Conservation (phyloP, 192 early-diverging fungal species). For the Gryganskiella cystojenkinii region DNA sequence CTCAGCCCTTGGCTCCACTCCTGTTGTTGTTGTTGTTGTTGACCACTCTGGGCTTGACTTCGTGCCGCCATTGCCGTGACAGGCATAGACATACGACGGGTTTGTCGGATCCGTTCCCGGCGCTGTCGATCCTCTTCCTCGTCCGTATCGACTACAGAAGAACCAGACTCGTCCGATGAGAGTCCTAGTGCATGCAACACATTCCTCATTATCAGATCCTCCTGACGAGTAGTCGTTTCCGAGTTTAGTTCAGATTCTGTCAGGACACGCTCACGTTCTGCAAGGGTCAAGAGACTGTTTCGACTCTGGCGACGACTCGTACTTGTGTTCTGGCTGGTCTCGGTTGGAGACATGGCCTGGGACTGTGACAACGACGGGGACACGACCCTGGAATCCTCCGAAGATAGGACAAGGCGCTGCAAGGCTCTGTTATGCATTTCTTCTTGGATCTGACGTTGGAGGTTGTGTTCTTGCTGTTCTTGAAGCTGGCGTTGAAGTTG, state of each 20-base stretch:
- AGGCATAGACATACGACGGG: too few species aligned
- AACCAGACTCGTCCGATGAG: too few species aligned
- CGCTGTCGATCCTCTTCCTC: background rate
- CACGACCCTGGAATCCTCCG: background rate
- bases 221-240: too few species aligned
- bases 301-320: background rate
- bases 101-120: background rate
- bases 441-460: background rate
- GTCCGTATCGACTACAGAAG: background rate
- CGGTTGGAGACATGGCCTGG: background rate
- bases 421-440: conserved; percentile 16
- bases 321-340: background rate
- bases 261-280: background rate
- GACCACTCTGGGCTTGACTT: background rate
- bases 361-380: background rate
- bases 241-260: too few species aligned
- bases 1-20: background rate
- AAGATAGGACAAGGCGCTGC: conserved; percentile 17
- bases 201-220: too few species aligned
- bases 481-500: conserved; percentile 13
- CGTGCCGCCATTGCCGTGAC: background rate
- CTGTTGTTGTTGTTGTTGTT: background rate
- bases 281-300: background rate
- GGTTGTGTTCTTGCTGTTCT: conserved; percentile 7
- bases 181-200: too few species aligned